Base-by-base conservation (phyloP, 1,284 basidiomycete species). In the Ustilago nuda region DNA sequence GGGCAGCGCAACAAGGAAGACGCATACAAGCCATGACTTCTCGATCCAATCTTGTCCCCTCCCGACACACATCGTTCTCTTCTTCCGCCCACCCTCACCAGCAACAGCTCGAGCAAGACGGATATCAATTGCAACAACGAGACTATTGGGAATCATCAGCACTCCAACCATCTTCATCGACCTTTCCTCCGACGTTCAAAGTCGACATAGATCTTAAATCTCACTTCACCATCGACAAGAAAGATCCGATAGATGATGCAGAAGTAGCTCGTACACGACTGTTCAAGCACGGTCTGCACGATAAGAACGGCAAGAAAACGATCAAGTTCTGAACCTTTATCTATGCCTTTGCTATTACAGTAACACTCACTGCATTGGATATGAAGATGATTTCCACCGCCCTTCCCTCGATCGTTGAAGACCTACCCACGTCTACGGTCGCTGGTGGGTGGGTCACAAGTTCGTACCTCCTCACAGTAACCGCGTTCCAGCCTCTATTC, bases 381-480 rank as follows among this genome's bases (percentile, higher is more conserved):
- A 76, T 76, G 74, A 77, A 75, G 15, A 81, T 81, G 75, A 79
- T 81, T 70, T 74, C 77, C 12, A 79, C 79, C 1, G 75, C 72
- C 0, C 46, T 81, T 1, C 78, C 79, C 3, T 70, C 72, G 7
- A 79, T 81, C 50, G 79, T 78, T n/a, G 46, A 64, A 19, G 72
- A 72, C 11, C 52, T 81, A 30, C 79, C 79, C 0, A 4, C 43
- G 2, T 78, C 77, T 9, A 59, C 50, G 9, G 66, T 81, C 11
- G 72, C 79, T 0, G 62, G 71, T 11, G 64, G 75, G 1, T 81
- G 79, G 79, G 68, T 81, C 17, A 80, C 79, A 1, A 75, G 75
- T 11, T 61, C 79, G 7, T 81, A 78, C 30, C 61, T 81, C 8
- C 63, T 79, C 33, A 66, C 78, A 4, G 67, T 77, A 8, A 77